phyloP scores from a whole-genome alignment of 805 yeast genomes.

The Kodamaea nitidulidarum region DNA sequence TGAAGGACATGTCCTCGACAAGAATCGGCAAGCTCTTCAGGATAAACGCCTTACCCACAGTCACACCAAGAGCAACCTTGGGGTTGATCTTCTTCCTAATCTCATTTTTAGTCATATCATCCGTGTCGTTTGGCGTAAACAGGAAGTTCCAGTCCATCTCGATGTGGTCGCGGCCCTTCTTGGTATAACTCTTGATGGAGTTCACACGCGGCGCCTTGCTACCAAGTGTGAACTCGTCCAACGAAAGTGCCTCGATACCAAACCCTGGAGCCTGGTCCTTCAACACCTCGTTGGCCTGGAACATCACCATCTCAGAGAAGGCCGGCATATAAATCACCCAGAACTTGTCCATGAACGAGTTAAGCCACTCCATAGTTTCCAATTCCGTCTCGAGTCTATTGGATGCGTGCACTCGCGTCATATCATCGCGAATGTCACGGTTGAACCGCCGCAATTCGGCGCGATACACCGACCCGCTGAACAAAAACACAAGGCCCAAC shows the following conservation, averaged over 20 bases:
- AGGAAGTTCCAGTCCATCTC: constrained; percentile 85
- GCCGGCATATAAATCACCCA: constrained; percentile 92
- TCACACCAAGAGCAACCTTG: constrained; percentile 74
- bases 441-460: constrained; percentile 73
- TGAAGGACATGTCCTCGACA: constrained; percentile 75
- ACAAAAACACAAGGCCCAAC: constrained; percentile 53
- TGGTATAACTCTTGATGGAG: constrained; percentile 68
- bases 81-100: constrained; percentile 69
- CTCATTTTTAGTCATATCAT: constrained; percentile 77
- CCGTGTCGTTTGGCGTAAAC: constrained; percentile 77
- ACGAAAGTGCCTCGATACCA: constrained; percentile 69
- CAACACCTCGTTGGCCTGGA: constrained; percentile 62
- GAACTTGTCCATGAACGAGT: constrained; percentile 70
- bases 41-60: constrained; percentile 76
- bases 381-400: constrained; percentile 58
- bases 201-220: constrained; percentile 75
- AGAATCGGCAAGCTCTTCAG: constrained; percentile 73
- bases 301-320: constrained; percentile 67
- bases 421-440: constrained; percentile 71
- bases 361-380: constrained; percentile 82
- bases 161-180: constrained; percentile 59
- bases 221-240: constrained; percentile 78
- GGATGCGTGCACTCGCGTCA: constrained; percentile 59
- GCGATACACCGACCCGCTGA: constrained; percentile 64
- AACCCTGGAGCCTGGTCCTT: constrained; percentile 76